Evolutionary conservation across 495 filamentous ascomycete genomes (phyloP).

Genomic region (Aspergillus indologenus): DNA sequence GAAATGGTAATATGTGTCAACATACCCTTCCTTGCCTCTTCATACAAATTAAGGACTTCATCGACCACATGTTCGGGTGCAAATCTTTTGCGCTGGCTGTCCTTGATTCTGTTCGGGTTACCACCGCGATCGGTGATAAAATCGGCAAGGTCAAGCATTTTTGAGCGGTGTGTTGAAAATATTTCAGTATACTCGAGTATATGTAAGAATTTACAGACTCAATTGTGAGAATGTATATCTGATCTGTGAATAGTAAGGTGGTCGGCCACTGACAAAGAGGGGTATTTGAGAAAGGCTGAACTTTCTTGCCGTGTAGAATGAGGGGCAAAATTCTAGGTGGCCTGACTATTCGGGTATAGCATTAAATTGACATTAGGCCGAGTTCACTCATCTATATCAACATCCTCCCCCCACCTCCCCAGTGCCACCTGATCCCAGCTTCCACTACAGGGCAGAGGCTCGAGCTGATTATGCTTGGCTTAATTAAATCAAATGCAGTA

Average conservation of each 20-base stretch:
- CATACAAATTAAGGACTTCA: constrained; percentile 81
- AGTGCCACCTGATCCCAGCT: background rate
- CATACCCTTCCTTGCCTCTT: constrained; percentile 78
- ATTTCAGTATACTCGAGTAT: background rate
- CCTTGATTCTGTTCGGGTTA: constrained; percentile 81
- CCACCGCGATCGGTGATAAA: constrained; percentile 87
- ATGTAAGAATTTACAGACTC: background rate
- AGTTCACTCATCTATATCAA: background rate
- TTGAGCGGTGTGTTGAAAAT: constrained; percentile 13
- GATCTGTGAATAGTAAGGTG: background rate
- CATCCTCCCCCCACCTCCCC: too few species aligned
- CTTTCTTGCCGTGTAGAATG: constrained; percentile 7
- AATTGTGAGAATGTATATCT: background rate
- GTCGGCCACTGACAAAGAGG: constrained; percentile 2
- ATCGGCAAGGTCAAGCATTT: constrained; percentile 78
- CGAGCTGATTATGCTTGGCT: too few species aligned
- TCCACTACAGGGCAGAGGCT: too few species aligned
- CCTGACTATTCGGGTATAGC: constrained; percentile 8
- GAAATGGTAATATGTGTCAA: background rate
- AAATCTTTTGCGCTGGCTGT: constrained; percentile 78
- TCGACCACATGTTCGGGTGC: constrained; percentile 82
- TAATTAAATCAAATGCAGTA: background rate
- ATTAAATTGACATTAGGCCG: background rate
- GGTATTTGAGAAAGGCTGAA: background rate
- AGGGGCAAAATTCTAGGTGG: constrained; percentile 11